Conservation (phyloP, 176 grass and related monocot species). For the Triticum monococcum region DNA sequence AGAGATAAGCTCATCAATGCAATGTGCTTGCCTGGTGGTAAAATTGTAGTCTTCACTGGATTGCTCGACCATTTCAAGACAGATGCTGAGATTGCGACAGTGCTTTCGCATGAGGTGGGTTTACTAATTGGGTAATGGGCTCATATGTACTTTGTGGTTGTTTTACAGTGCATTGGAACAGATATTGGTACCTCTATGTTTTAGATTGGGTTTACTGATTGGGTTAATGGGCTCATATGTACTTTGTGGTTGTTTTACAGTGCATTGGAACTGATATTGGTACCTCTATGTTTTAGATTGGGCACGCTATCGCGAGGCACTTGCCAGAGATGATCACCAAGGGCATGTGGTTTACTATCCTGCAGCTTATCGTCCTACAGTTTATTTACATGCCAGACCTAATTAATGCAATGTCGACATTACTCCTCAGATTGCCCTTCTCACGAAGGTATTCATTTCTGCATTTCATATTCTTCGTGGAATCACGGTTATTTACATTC, state of each 20-base stretch:
- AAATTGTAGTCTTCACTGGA: slow-evolving; percentile 87
- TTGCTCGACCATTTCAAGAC: slow-evolving; percentile 76
- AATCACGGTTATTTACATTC: background rate
- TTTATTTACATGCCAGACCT: slow-evolving; percentile 95
- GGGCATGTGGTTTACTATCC: slow-evolving; percentile 56
- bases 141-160: background rate
- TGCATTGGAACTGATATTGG: slow-evolving; percentile 7
- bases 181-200: slow-evolving; percentile 30
- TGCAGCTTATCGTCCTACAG: slow-evolving; percentile 75
- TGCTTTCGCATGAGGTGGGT: slow-evolving; percentile 78
- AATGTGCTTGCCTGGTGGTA: slow-evolving; percentile 87
- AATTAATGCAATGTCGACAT: slow-evolving; percentile 64
- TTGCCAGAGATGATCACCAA: slow-evolving; percentile 71
- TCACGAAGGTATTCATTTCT: slow-evolving; percentile 69
- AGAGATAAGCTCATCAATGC: slow-evolving; percentile 67
- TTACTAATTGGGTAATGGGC: background rate
- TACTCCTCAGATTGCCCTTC: slow-evolving; percentile 82
- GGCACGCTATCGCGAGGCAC: slow-evolving; percentile 79
- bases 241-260: background rate
- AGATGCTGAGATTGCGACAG: slow-evolving; percentile 83
- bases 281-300: slow-evolving; percentile 59
- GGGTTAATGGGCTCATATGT: background rate
- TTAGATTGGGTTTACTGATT: slow-evolving; percentile 45
- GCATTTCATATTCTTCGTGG: background rate
- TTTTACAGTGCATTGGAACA: slow-evolving; percentile 3